These are phyloP conservation scores for Carallia brachiata DNA, from an alignment of 345 rosid species.

Conservation along the genomic window DNA sequence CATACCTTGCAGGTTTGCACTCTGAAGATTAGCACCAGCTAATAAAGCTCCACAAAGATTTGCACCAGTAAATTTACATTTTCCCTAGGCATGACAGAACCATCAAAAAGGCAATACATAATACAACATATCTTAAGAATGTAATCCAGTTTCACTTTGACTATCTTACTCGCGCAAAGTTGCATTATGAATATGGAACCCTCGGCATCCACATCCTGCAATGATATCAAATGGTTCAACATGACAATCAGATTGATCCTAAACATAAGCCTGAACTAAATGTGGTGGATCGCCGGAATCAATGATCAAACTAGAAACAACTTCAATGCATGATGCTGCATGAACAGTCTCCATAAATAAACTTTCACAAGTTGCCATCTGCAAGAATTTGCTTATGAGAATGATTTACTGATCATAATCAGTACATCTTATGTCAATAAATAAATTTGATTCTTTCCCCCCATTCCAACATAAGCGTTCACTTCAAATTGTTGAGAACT, in stretches of 20 bases:
- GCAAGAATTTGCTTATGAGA: too few relatives aligned
- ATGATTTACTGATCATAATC: too few relatives aligned
- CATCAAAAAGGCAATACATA: constrained; percentile 18
- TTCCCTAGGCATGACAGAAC: constrained; percentile 49
- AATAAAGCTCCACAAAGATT: constrained; percentile 83
- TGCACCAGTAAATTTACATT: constrained; percentile 90
- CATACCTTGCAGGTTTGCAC: constrained; percentile 88
- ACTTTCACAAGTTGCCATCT: too few relatives aligned
- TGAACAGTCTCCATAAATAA: too few relatives aligned
- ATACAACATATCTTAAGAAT: background rate
- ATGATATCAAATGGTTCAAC: constrained; percentile 12
- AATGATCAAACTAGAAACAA: too few relatives aligned
- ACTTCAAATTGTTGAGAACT: too few relatives aligned
- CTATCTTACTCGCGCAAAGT: constrained; percentile 80
- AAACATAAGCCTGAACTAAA: too few relatives aligned
- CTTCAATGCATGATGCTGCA: too few relatives aligned
- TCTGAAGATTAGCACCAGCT: constrained; percentile 89
- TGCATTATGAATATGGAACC: constrained; percentile 84
- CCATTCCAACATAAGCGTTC: too few relatives aligned
- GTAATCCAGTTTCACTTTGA: constrained; percentile 9
- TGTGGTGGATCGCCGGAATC: too few relatives aligned
- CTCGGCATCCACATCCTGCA: constrained; percentile 80
- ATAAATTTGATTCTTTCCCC: too few relatives aligned
- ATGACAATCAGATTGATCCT: background rate
- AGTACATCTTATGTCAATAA: too few relatives aligned